These are phyloP conservation scores for Collybiopsis luxurians DNA, from an alignment of 768 basidiomycete species.

Conservation along the genomic window DNA sequence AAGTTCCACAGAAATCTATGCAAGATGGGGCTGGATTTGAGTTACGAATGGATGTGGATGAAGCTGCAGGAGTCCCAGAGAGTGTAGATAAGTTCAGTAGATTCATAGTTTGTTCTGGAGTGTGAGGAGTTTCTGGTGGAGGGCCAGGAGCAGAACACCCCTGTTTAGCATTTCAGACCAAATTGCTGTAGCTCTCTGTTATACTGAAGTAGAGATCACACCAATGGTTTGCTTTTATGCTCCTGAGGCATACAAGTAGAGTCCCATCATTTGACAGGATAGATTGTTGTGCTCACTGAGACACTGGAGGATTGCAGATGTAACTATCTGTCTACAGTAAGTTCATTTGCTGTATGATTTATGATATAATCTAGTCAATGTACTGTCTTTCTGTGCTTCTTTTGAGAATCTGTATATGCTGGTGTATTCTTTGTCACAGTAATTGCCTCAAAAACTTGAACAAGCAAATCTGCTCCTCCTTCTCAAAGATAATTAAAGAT, in stretches of 20 bases:
- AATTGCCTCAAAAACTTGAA: too few relatives aligned
- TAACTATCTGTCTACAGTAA: too few relatives aligned
- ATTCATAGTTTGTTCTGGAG: neutral
- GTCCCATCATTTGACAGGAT: neutral
- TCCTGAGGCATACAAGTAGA: neutral
- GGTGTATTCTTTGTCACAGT: too few relatives aligned
- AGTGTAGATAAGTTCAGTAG: neutral
- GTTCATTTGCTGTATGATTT: too few relatives aligned
- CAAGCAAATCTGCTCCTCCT: too few relatives aligned
- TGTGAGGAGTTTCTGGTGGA: neutral
- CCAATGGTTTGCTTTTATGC: neutral
- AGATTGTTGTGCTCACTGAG: too few relatives aligned
- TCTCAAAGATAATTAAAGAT: neutral
- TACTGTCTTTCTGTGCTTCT: too few relatives aligned
- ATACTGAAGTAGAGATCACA: neutral
- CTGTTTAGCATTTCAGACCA: slow-evolving; percentile 16
- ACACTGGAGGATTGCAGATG: too few relatives aligned
- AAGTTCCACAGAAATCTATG: too few relatives aligned
- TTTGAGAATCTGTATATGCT: too few relatives aligned
- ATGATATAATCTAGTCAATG: too few relatives aligned
- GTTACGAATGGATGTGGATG: neutral
- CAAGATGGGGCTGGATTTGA: neutral
- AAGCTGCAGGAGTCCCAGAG: neutral
- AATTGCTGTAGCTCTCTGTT: slow-evolving; percentile 25
- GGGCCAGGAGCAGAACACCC: neutral